Conservation (phyloP, 805 yeast genomes). For the Ascoidea rubescens region DNA sequence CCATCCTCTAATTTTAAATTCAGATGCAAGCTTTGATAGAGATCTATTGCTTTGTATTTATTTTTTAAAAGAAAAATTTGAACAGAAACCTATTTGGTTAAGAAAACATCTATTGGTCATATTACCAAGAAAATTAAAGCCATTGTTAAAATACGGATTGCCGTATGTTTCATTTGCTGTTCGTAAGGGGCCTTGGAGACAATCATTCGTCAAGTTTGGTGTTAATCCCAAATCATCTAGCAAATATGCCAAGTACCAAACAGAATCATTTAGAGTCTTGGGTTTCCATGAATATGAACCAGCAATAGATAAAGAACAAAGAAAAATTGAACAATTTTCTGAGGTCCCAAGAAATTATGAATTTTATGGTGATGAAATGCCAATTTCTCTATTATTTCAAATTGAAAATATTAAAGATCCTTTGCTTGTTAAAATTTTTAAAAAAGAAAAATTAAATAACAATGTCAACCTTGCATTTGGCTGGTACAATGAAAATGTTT, state of each 20-base stretch:
- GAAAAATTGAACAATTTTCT: conserved; percentile 10
- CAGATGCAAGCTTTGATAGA: neutral
- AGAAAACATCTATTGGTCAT: conserved; percentile 52
- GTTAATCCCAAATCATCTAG: conserved; percentile 53
- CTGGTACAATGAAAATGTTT: conserved; percentile 56
- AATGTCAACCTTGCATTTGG: conserved; percentile 55
- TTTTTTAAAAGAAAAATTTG: conserved; percentile 33
- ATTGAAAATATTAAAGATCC: conserved; percentile 66
- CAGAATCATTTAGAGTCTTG: conserved; percentile 63
- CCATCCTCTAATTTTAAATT: conserved; percentile 3
- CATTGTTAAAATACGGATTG: conserved; percentile 54
- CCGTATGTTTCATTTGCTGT: conserved; percentile 76
- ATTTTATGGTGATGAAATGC: conserved; percentile 61
- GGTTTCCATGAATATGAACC: conserved; percentile 15
- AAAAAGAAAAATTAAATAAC: conserved; percentile 22
- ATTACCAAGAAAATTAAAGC: conserved; percentile 29
- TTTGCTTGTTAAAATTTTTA: conserved; percentile 34
- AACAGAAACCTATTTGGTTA: conserved; percentile 71
- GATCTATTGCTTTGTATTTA: conserved; percentile 12
- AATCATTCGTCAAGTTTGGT: conserved; percentile 67
- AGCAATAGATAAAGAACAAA: conserved; percentile 14
- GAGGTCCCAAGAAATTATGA: conserved; percentile 28
- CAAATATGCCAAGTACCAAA: conserved; percentile 53
- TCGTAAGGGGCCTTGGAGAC: conserved; percentile 92
- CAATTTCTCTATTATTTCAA: conserved; percentile 61